Evolutionary conservation across 768 basidiomycete genomes (phyloP), one percentile per base, ranked within the genome.

Genomic region (Termitomyces sp.): DNA sequence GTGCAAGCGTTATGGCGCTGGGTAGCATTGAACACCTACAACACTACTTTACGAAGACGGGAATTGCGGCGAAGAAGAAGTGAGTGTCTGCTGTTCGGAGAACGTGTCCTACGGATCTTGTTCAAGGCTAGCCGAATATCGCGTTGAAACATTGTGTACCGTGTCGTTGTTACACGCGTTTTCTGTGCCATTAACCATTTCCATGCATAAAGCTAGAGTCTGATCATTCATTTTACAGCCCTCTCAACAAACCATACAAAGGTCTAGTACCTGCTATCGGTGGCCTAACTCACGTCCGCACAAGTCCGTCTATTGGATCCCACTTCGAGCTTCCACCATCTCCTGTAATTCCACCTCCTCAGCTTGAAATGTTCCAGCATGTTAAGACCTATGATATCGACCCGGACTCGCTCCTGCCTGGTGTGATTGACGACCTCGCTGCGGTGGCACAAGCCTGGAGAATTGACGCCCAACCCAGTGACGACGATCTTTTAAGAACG

Each of bases 1-100:
- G 95, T 45, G 91, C 93, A 71, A 93, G 91, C 65, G 95, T 98
- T 20, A 89, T 95, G 86, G 86, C 93, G 0, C 75, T 98, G 18
- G 95, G 95, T n/a, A 94, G 92, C 69, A 98, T 98, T 65, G 91
- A 96, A 69, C 92, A 97, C 70, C 81, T 98, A 44, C 95, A 98
- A 73, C 88, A 95, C 67, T 95, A 95, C 69, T 98, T 95, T 67
- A 92, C 91, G 8, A 94, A 94, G 80, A 85, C 90, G 0, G 92
- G 92, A 2, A 81, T 94, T 56, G 81, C 80, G 27, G 79, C 88
- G 36, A 84, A 87, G 76, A 81, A 80, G 73, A 82, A 84, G 93
- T 89, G 74, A 75, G 88, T 78, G 53, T 42, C n/a, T 41, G 39
- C 39, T 50, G 18, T 50, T 20, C 53, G 41, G 6, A 18, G 24